phyloP scores from a whole-genome alignment of 345 rosid genomes.

The Orychophragmus violaceus region DNA sequence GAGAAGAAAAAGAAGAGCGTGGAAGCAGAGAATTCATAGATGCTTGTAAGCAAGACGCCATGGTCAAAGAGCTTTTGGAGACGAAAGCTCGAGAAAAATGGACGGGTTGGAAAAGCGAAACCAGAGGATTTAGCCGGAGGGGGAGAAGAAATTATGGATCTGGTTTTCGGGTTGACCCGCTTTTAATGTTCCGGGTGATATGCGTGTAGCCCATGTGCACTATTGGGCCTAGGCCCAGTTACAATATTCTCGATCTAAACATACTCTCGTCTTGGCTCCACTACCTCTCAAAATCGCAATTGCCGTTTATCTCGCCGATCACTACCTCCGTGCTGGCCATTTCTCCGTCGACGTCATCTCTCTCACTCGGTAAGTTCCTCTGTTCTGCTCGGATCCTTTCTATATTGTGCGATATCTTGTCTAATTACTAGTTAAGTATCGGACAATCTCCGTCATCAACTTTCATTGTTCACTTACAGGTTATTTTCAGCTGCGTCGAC shows the following conservation, averaged over 20 bases:
- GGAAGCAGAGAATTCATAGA: constrained; percentile 37
- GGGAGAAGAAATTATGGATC: neutral
- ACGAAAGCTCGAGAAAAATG: constrained; percentile 24
- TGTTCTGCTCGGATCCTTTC: neutral
- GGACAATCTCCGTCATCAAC: neutral
- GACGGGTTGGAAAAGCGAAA: constrained; percentile 16
- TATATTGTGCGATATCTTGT: neutral
- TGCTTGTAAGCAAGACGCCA: constrained; percentile 52
- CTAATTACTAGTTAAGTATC: neutral
- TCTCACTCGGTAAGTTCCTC: neutral
- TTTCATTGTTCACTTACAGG: constrained; percentile 3
- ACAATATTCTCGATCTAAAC: too few species aligned
- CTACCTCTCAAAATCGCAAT: neutral
- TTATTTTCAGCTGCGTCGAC: neutral
- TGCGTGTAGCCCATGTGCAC: too few species aligned
- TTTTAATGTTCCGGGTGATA: neutral
- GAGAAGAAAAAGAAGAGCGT: constrained; percentile 15
- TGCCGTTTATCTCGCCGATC: constrained; percentile 13
- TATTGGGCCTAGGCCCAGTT: neutral
- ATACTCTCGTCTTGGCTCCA: too few species aligned
- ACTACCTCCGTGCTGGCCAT: neutral
- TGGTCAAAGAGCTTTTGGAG: constrained; percentile 14
- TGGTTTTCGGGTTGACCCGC: constrained; percentile 6
- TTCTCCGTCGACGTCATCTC: neutral
- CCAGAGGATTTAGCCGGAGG: constrained; percentile 19